Evolutionary conservation across 768 basidiomycete species (phyloP).

Genomic region (Termitomyces bulborhizus): DNA sequence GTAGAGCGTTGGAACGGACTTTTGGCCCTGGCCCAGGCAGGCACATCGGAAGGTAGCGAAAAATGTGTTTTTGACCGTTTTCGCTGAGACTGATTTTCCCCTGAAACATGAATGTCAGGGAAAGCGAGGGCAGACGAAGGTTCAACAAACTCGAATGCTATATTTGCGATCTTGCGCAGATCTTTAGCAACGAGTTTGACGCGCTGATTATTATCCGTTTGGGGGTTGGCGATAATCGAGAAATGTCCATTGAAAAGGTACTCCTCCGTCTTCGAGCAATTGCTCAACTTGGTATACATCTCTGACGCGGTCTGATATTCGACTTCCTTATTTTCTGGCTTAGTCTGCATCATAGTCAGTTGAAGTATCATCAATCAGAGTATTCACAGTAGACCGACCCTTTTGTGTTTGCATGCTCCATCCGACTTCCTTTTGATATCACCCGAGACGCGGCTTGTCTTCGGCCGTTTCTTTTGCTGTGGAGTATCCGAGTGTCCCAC

Average conservation of each 20-base stretch:
- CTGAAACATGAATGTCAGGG: neutral
- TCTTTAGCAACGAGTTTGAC: slow-evolving; percentile 20
- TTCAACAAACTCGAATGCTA: slow-evolving; percentile 22
- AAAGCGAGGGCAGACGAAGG: neutral
- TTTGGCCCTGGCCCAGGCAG: neutral
- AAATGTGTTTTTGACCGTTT: neutral
- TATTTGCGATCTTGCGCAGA: slow-evolving; percentile 21
- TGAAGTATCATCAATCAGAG: neutral
- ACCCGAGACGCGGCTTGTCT: neutral
- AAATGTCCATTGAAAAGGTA: slow-evolving; percentile 21
- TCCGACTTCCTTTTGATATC: neutral
- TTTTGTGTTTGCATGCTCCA: neutral
- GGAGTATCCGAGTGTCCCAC: neutral
- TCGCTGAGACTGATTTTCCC: neutral
- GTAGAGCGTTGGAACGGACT: neutral
- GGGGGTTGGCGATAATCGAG: slow-evolving; percentile 21
- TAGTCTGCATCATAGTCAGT: neutral
- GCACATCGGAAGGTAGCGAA: neutral
- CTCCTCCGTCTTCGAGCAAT: neutral
- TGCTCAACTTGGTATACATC: slow-evolving; percentile 20
- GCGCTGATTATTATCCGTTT: slow-evolving; percentile 19
- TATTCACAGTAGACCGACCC: neutral
- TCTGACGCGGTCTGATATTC: slow-evolving; percentile 25
- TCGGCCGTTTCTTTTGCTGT: neutral
- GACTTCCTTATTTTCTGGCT: neutral